phyloP scores from a whole-genome alignment of 441 rosid species.

The Euphorbia celastroides region DNA sequence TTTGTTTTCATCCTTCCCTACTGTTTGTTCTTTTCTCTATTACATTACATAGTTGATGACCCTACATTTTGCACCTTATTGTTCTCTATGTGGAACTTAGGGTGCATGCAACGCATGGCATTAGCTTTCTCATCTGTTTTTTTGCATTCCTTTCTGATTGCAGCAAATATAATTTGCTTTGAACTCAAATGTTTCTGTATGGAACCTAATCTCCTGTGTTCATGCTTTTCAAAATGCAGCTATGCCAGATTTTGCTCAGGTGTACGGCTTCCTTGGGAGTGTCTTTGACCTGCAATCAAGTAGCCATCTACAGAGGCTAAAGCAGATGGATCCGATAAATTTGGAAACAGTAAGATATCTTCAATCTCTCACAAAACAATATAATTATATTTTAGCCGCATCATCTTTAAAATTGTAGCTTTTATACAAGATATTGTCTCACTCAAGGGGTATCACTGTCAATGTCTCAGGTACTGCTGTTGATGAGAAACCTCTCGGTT shows the following conservation, averaged over 20 bases:
- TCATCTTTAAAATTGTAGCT: neutral
- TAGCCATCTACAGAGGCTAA: slow-evolving; percentile 68
- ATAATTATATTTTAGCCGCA: neutral
- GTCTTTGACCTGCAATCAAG: slow-evolving; percentile 73
- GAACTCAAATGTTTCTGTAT: neutral
- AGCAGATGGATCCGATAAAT: slow-evolving; percentile 89
- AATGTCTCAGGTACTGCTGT: slow-evolving; percentile 53
- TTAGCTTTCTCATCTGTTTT: neutral
- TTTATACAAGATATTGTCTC: neutral
- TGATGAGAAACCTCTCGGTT: slow-evolving; percentile 85
- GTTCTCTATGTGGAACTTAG: neutral
- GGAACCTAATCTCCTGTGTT: neutral
- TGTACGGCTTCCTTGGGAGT: slow-evolving; percentile 89
- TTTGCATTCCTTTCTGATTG: neutral
- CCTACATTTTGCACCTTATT: neutral
- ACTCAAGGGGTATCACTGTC: neutral
- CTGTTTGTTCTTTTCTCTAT: no score
- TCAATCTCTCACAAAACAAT: neutral
- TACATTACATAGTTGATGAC: no score
- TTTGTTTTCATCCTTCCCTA: no score
- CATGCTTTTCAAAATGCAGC: slow-evolving; percentile 45
- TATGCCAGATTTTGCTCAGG: slow-evolving; percentile 85
- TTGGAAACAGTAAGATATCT: slow-evolving; percentile 64
- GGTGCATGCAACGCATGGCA: neutral
- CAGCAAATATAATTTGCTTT: neutral